A percentile compares a stretch with the other conserved stretches of the same genome.
Conservation (phyloP, 2,329 filamentous ascomycete species). For the Onygenales sp. region DNA sequence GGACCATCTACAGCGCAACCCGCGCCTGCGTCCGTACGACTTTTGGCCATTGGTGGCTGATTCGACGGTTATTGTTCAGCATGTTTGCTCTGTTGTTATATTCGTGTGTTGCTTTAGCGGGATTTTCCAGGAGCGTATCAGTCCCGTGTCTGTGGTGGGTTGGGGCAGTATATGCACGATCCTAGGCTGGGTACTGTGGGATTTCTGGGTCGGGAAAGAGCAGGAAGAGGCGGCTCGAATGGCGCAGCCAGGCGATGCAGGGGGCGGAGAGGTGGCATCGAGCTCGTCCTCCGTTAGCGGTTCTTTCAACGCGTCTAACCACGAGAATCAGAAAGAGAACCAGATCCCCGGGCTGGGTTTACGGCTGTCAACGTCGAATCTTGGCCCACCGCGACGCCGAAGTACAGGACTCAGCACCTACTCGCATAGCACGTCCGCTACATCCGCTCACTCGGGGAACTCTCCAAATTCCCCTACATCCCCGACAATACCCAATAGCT, state of each 20-base stretch:
- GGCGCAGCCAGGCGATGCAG: slow-evolving; percentile 18
- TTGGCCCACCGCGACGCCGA: slow-evolving; percentile 21
- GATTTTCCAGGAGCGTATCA: slow-evolving; percentile 80
- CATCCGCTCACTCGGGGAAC: slow-evolving; percentile 44
- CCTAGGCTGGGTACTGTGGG: slow-evolving; percentile 83
- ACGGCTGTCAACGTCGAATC: slow-evolving; percentile 28
- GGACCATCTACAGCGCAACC: slow-evolving; percentile 90
- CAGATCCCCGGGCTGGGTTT: slow-evolving; percentile 36
- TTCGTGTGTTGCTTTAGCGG: slow-evolving; percentile 90
- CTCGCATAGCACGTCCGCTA: slow-evolving; percentile 46
- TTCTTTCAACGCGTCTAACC: slow-evolving; percentile 16
- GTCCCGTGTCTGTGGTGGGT: slow-evolving; percentile 77
- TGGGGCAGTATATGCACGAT: slow-evolving; percentile 77
- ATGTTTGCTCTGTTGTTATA: slow-evolving; percentile 88
- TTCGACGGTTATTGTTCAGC: slow-evolving; percentile 92
- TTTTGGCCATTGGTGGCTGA: slow-evolving; percentile 96
- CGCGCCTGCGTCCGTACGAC: slow-evolving; percentile 85
- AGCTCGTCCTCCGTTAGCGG: slow-evolving; percentile 9
- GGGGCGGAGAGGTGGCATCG: slow-evolving; percentile 13
- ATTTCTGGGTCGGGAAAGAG: slow-evolving; percentile 74
- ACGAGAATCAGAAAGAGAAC: slow-evolving; percentile 16
- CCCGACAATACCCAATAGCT: slow-evolving; percentile 12
- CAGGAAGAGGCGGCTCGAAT: slow-evolving; percentile 39
- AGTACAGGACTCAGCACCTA: slow-evolving; percentile 28
- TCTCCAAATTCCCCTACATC: slow-evolving; percentile 18